Conservation (phyloP, 2,329 filamentous ascomycete genomes). For the Paradendryphiella salina region DNA sequence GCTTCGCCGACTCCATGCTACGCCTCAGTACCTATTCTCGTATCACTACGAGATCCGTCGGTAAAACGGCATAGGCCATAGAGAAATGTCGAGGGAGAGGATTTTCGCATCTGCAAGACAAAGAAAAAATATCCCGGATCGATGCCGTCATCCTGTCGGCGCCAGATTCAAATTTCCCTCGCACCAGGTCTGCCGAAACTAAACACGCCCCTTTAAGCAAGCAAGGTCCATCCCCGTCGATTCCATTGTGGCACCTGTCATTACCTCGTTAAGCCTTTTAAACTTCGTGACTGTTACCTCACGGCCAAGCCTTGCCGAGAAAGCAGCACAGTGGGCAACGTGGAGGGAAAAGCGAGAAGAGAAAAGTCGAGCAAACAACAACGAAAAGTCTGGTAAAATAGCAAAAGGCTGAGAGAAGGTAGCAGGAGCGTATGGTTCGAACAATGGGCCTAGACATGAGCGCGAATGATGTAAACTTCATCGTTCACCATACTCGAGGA, state of each 20-base stretch:
- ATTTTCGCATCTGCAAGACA: too few relatives aligned
- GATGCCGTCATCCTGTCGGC: too few relatives aligned
- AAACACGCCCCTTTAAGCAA: constrained; percentile 29
- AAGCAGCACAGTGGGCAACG: background rate
- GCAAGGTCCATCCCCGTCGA: constrained; percentile 17
- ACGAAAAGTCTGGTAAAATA: background rate
- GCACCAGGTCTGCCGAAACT: background rate
- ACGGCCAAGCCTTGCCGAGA: background rate
- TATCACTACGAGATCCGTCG: too few relatives aligned
- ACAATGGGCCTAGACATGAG: background rate
- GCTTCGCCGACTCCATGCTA: too few relatives aligned
- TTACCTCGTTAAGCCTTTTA: constrained; percentile 8
- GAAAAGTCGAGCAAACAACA: background rate
- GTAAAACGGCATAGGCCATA: too few relatives aligned
- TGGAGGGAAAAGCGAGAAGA: background rate
- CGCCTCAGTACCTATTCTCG: too few relatives aligned
- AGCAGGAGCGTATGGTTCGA: background rate
- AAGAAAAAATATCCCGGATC: too few relatives aligned
- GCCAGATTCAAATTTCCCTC: background rate
- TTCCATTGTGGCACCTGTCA: constrained; percentile 28
- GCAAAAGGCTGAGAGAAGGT: background rate
- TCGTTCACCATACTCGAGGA: too few relatives aligned
- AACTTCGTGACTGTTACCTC: background rate
- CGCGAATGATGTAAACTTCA: background rate
- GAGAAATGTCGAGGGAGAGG: too few relatives aligned